These are phyloP conservation scores for Carallia brachiata DNA, from an alignment of 345 rosid genomes.

Conservation along the genomic window DNA sequence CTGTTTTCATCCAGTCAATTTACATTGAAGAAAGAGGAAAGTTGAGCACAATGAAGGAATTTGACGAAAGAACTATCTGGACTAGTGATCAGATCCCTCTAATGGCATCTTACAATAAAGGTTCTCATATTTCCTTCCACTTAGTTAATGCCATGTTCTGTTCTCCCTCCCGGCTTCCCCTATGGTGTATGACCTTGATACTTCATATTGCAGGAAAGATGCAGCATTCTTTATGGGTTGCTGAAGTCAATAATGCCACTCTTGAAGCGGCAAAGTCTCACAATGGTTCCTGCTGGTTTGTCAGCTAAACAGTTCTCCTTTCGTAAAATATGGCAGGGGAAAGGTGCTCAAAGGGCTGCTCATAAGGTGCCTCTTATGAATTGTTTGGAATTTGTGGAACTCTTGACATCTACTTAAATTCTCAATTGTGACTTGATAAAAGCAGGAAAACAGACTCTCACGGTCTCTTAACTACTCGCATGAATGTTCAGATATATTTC, in stretches of 20 bases:
- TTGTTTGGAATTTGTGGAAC: constrained; percentile 11
- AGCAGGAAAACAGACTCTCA: too few relatives aligned
- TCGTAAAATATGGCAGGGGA: constrained; percentile 93
- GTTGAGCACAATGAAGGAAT: constrained; percentile 67
- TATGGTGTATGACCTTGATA: constrained; percentile 17
- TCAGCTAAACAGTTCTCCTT: constrained; percentile 59
- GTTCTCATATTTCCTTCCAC: constrained; percentile 33
- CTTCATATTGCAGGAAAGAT: constrained; percentile 60
- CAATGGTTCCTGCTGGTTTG: constrained; percentile 48
- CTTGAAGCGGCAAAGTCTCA: constrained; percentile 44
- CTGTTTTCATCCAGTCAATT: constrained; percentile 47
- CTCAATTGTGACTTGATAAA: too few relatives aligned
- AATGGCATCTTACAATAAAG: constrained; percentile 86
- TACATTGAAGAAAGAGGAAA: constrained; percentile 90
- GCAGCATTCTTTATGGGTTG: constrained; percentile 95
- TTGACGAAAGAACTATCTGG: constrained; percentile 94
- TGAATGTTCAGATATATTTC: neutral
- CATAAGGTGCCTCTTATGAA: constrained; percentile 50
- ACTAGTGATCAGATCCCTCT: constrained; percentile 73
- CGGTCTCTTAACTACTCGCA: too few relatives aligned
- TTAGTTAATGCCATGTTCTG: neutral
- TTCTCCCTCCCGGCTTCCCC: constrained; percentile 1
- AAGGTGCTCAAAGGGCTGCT: constrained; percentile 81
- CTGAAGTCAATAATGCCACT: constrained; percentile 58
- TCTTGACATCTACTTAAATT: neutral